Evolutionary conservation across 208 protist genomes (phyloP), one percentile per base, ranked within the genome.

Genomic region (Trypanosoma cruzi): DNA sequence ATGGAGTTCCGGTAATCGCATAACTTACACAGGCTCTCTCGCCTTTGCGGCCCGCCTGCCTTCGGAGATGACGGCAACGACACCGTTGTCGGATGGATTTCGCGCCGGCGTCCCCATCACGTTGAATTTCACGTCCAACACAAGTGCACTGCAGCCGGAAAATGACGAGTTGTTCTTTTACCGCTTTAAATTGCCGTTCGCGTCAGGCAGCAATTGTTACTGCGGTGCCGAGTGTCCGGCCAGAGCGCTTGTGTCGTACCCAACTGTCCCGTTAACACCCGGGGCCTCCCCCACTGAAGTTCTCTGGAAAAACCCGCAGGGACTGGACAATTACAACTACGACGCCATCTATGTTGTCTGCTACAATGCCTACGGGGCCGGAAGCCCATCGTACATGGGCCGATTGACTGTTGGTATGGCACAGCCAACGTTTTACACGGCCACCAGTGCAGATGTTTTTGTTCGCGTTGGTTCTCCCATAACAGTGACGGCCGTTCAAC

Each of bases 401-500:
- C 61, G 55, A n/a, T 24, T 97, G 18, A 82, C 48, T 52, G 83
- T 95, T 24, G 73, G 54, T 20, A 74, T 86, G 74, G 80, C 88
- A 7, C 85, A 97, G 64, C 92, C 92, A n/a, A 79, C 86, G n/a
- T 94, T 90, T 77, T 97, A 94, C 83, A 89, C 82, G 44, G 64
- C 86, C 22, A 64, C 60, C n/a, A 78, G 71, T 14, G 73, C 79
- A 26, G 81, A 57, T 37, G 46, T 26, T 28, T 49, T 28, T 37
- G 85, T 82, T 73, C 81, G 76, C 42, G 84, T 88, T 20, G 91
- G 91, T 5, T 64, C 71, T 2, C 84, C 81, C 16, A 77, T 95
- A 46, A 85, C 68, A 55, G 61, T 94, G 24, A 80, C 76, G 24
- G 92, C 80, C 16, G 57, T 77, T 32, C 81, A 83, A 37, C 73